Evolutionary conservation across 805 yeast genomes (phyloP).

Genomic region (Saturnispora besseyi): DNA sequence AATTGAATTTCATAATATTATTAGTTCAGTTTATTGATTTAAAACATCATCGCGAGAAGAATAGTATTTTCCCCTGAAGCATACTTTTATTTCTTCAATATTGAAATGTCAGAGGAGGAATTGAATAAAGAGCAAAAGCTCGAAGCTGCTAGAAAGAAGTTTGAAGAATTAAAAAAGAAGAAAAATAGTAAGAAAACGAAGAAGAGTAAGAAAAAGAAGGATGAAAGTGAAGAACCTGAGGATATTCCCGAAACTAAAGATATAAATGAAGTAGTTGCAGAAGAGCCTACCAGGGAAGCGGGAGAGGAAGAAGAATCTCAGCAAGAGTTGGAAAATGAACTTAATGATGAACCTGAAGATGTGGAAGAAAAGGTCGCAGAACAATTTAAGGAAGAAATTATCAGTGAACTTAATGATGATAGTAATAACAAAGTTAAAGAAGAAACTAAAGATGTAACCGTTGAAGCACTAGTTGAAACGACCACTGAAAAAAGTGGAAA

Average conservation of each 20-base stretch:
- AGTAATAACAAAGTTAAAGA: background rate
- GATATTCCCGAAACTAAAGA: background rate
- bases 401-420: background rate
- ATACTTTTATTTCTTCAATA: too few relatives aligned
- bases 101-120: slow-evolving; percentile 19
- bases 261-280: background rate
- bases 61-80: background rate
- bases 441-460: background rate
- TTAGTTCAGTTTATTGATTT: background rate
- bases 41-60: background rate
- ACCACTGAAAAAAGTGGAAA: background rate
- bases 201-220: slow-evolving; percentile 11
- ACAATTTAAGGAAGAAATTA: background rate
- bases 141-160: slow-evolving; percentile 30
- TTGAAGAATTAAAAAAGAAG: slow-evolving; percentile 27
- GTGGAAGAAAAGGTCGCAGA: background rate
- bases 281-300: background rate
- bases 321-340: background rate
- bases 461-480: background rate
- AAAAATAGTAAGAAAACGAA: slow-evolving; percentile 21
- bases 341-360: background rate
- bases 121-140: slow-evolving; percentile 27
- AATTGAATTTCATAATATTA: too few relatives aligned
- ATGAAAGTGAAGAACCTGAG: background rate
- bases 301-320: slow-evolving; percentile 4